Percentiles rank a stretch among this genome's conserved stretches.
Evolutionary conservation across 495 filamentous ascomycete species (phyloP).

Genomic region (Lophium mytilinum): DNA sequence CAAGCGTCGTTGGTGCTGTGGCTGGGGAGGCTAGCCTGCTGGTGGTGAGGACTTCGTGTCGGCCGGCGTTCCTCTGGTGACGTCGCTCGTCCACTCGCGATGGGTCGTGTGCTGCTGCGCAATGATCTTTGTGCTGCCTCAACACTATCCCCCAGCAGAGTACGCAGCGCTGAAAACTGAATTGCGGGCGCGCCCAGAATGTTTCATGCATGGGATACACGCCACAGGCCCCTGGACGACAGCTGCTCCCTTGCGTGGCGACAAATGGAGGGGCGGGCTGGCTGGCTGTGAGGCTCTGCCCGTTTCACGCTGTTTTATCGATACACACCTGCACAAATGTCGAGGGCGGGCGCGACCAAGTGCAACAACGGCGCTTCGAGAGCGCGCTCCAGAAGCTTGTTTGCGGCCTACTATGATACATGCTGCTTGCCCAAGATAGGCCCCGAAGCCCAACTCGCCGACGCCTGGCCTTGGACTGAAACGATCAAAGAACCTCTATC

Average conservation of each 20-base stretch:
- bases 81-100: too few relatives aligned
- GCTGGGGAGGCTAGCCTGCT: neutral
- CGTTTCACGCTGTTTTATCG: constrained; percentile 4
- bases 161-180: too few relatives aligned
- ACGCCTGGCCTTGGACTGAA: constrained; percentile 14
- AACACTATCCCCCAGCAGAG: too few relatives aligned
- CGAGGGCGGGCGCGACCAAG: neutral
- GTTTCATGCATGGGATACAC: too few relatives aligned
- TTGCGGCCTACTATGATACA: constrained; percentile 14
- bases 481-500: constrained; percentile 12
- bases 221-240: too few relatives aligned
- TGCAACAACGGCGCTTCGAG: neutral
- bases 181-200: too few relatives aligned
- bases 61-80: neutral
- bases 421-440: neutral
- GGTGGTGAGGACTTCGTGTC: neutral
- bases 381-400: too few relatives aligned
- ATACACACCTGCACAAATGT: constrained; percentile 9
- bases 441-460: neutral
- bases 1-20: neutral
- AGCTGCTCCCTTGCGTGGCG: too few relatives aligned
- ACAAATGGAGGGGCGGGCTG: neutral
- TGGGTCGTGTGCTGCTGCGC: too few relatives aligned
- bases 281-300: neutral
- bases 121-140: too few relatives aligned